These are phyloP conservation scores for Chlorella ohadii DNA, from an alignment of 139 green algal genomes.

Conservation along the genomic window DNA sequence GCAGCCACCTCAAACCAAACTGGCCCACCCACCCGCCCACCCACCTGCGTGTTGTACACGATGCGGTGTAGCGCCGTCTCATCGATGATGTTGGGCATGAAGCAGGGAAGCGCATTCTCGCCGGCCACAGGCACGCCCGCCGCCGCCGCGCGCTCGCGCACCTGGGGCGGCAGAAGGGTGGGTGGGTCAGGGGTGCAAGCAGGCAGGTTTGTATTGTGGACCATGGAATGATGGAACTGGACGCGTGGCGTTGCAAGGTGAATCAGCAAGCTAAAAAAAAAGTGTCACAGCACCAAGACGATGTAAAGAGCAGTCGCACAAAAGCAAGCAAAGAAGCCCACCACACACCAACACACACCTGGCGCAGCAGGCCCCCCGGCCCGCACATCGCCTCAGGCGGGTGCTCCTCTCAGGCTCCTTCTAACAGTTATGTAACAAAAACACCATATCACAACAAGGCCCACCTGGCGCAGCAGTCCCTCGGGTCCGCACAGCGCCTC, in stretches of 20 bases:
- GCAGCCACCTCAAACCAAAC: too few species aligned
- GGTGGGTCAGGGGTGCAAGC: neutral
- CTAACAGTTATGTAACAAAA: too few species aligned
- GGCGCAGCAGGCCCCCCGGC: constrained; percentile 88
- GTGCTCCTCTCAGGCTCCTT: too few species aligned
- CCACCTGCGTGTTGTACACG: constrained; percentile 39
- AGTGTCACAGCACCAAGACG: too few species aligned
- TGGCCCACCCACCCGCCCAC: too few species aligned
- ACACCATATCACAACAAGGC: neutral
- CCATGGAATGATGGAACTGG: too few species aligned
- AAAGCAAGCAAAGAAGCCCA: neutral
- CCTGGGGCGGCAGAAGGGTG: constrained; percentile 43
- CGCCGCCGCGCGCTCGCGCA: constrained; percentile 68
- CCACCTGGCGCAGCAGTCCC: constrained; percentile 77
- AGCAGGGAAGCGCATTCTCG: constrained; percentile 95
- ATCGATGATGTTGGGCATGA: constrained; percentile 70
- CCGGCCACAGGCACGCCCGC: constrained; percentile 78
- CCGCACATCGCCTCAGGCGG: constrained; percentile 83
- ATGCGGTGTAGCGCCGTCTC: constrained; percentile 58
- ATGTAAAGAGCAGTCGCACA: too few species aligned
- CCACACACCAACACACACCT: constrained; percentile 17
- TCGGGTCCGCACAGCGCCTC: constrained; percentile 89
- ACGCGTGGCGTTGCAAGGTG: too few species aligned
- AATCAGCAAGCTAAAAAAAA: too few species aligned
- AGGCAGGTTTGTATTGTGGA: too few species aligned